phyloP scores from a whole-genome alignment of 108 stramenopile genomes.

The Discostella pseudostelligera region DNA sequence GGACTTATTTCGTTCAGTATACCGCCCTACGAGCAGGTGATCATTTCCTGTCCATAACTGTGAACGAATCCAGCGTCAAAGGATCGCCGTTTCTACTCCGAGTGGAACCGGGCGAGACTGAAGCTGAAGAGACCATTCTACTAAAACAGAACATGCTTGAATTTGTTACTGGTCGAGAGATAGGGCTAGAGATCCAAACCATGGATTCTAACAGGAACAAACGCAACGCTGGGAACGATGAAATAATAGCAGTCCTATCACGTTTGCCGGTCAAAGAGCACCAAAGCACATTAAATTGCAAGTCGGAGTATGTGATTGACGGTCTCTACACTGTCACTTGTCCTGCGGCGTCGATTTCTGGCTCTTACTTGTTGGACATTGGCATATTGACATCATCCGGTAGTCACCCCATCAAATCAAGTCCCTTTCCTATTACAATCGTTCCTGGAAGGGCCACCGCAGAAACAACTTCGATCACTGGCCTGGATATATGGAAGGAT shows the following conservation, averaged over 20 bases:
- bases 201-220: conserved; percentile 11
- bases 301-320: conserved; percentile 1
- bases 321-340: conserved; percentile 19
- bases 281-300: conserved; percentile 5
- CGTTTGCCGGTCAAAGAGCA: not conserved
- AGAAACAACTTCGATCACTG: conserved; percentile 18
- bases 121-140: conserved; percentile 7
- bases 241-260: conserved; percentile 16
- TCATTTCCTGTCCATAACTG: conserved; percentile 8
- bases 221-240: conserved; percentile 13
- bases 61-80: conserved; percentile 8
- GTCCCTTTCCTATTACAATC: conserved; percentile 24
- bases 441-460: conserved; percentile 13
- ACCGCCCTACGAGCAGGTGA: conserved; percentile 3
- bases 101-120: conserved; percentile 14
- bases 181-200: conserved; percentile 16
- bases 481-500: not conserved
- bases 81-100: conserved; percentile 22
- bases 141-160: not conserved
- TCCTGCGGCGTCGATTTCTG: conserved; percentile 1
- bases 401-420: conserved; percentile 10
- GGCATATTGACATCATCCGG: not conserved
- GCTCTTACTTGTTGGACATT: conserved; percentile 9
- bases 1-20: conserved; percentile 3
- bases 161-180: conserved; percentile 8